Evolutionary conservation across 2,329 filamentous ascomycete genomes (phyloP), one percentile per base, ranked within the genome.

Genomic region (Trichothecium sympodiale): DNA sequence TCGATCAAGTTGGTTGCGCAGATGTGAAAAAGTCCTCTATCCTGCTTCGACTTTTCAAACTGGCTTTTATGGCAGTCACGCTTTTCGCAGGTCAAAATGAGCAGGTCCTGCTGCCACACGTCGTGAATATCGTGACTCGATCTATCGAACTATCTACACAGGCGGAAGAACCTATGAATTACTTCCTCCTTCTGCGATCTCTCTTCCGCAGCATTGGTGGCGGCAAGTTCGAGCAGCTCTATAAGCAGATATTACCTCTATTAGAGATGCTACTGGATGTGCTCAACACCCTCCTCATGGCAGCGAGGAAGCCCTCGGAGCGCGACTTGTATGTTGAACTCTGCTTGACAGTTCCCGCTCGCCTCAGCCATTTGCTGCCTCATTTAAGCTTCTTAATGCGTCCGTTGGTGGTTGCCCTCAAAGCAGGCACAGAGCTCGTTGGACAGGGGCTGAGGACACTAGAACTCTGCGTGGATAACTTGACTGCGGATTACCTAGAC

Each of bases 31-130:
- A 89, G 57, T 89, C 91, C 0, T 89, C 87, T 5, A 94, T 98
- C 33, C 64, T 99, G 25, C 64, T 99, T 34, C 76, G 93, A 37
- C 76, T 99, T 35, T 99, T 96, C 65, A 99, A 99, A 60, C 63
- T 99, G 34, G 94, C 89, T 1, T 98, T 98, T 57, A 98, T 99
- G 91, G 93, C 93, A 0, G 91, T 99, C 28, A 98, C 91, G 0
- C 68, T 99, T 2, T 99, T 98, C 56, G 87, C 87, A 0, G 71
- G 75, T 8, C 88, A 95, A 52, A 99, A 99, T 49, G 91, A 99
- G 59, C 83, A 91, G 53, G 87, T 99, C 3, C 68, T 99, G 12
- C 68, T 96, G 36, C 93, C 93, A 0, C 91, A 98, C 55, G 89
- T 98, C 34, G 88, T 93, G 37, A 93, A 93, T 54, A 94, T 99